Evolutionary conservation across 176 grass and related monocot genomes (phyloP), one percentile per base, ranked within the genome.

Genomic region (Carex myosuroides): DNA sequence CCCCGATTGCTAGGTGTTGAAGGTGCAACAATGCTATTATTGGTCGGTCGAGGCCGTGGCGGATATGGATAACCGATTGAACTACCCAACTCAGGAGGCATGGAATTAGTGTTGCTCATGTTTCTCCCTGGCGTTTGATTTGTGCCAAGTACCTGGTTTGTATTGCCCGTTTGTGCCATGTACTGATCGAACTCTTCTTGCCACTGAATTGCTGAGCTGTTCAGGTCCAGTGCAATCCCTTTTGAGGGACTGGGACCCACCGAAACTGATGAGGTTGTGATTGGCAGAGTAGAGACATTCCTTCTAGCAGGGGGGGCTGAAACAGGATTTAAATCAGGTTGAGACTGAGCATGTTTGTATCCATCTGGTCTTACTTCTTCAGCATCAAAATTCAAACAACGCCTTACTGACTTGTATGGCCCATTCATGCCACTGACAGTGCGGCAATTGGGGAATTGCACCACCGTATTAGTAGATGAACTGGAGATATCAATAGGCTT

Each of bases 351-450:
- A 30, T 67, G 13, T 50, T 54, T 67, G 42, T 33, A 83, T 39
- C 30, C 85, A 91, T 88, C 71, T 66, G 73, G 46, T 86, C 64
- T 83, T 78, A 56, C 54, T 33, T 85, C 84, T 60, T 86, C 73
- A 4, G 4, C 73, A 79, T 92, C 85, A 57, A 92, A 92, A 55
- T 94, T 87, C 84, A 94, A 85, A 75, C 89, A 73, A 78, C 80
- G 92, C 85, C 85, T 90, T 26, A 86, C 80, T 58, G 63, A 59
- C 80, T 85, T 81, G 14, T 58, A 29, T 68, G 46, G 32, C 79
- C 70, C 73, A 54, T 26, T 64, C 42, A 39, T 26, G 79, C 66
- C 79, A 39, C 73, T 57, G 13, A 55, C 50, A 57, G 52, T 56
- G 53, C 29, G 24, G 26, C 33, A 52, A 55, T 14, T 46, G 53